A percentile compares a stretch with the other conserved stretches of the same genome.
Evolutionary conservation across 2,329 filamentous ascomycete genomes (phyloP).

Genomic region (Ambrosiella beaveri): DNA sequence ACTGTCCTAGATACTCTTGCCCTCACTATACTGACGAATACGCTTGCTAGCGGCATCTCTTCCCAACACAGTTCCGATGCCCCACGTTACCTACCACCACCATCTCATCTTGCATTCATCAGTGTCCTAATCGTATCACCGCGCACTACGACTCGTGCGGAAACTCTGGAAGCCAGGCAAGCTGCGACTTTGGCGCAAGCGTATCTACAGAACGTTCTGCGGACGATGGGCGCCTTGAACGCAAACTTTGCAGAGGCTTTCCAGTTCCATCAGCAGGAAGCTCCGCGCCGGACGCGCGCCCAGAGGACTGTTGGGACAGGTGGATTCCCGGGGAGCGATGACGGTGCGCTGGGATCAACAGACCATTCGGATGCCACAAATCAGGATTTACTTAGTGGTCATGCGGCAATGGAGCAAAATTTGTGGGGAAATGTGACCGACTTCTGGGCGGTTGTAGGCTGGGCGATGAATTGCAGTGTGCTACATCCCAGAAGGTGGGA

Average conservation of each 20-base stretch:
- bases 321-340: slow-evolving; percentile 18
- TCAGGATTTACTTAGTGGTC: slow-evolving; percentile 37
- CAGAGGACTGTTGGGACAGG: neutral
- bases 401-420: slow-evolving; percentile 36
- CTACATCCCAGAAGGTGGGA: slow-evolving; percentile 58
- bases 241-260: slow-evolving; percentile 58
- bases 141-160: slow-evolving; percentile 54
- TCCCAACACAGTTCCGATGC: slow-evolving; percentile 14
- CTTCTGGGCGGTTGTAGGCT: slow-evolving; percentile 79
- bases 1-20: slow-evolving; percentile 32
- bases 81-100: slow-evolving; percentile 40
- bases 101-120: slow-evolving; percentile 59
- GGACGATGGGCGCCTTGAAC: slow-evolving; percentile 50
- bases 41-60: slow-evolving; percentile 37
- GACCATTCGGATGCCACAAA: slow-evolving; percentile 25
- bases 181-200: slow-evolving; percentile 49
- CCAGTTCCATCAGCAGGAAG: slow-evolving; percentile 32
- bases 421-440: slow-evolving; percentile 64
- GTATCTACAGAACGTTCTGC: slow-evolving; percentile 52
- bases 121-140: slow-evolving; percentile 73
- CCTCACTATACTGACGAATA: slow-evolving; percentile 44
- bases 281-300: slow-evolving; percentile 18
- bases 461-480: slow-evolving; percentile 83
- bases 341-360: slow-evolving; percentile 25
- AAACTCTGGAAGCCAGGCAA: slow-evolving; percentile 39